Evolutionary conservation across 2,329 filamentous ascomycete species (phyloP).

Genomic region (Fusarium cyanostomum): DNA sequence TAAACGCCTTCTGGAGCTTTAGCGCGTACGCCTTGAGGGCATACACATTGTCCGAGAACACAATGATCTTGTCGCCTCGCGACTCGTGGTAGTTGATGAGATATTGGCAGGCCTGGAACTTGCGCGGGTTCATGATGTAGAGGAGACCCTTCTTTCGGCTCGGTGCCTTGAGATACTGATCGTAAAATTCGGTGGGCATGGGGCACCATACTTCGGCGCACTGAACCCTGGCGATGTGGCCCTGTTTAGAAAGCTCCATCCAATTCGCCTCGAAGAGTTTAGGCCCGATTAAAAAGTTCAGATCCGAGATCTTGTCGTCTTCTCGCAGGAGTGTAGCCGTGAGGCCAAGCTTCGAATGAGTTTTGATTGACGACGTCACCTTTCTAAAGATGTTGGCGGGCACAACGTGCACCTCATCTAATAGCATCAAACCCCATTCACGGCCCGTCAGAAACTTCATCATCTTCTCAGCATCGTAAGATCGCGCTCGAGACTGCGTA

Average conservation of each 20-base stretch:
- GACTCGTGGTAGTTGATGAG: constrained; percentile 98
- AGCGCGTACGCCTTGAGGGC: constrained; percentile 86
- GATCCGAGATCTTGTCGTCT: constrained; percentile 96
- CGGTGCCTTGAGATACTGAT: constrained; percentile 83
- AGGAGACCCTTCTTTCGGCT: constrained; percentile 63
- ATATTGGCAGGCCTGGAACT: constrained; percentile 97
- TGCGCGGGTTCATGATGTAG: constrained; percentile 97
- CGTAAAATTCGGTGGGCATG: constrained; percentile 98
- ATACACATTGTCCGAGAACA: constrained; percentile 98
- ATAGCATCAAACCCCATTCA: constrained; percentile 97
- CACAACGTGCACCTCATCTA: constrained; percentile 98
- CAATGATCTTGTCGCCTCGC: constrained; percentile 95
- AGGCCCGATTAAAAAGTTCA: constrained; percentile 97
- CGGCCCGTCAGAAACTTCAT: constrained; percentile 91
- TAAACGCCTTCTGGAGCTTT: constrained; percentile 86
- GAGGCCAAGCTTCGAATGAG: constrained; percentile 92
- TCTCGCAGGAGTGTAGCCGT: constrained; percentile 95
- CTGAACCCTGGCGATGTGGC: constrained; percentile 95
- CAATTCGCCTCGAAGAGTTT: constrained; percentile 99
- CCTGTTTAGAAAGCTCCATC: constrained; percentile 98
- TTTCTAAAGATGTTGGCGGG: constrained; percentile 96
- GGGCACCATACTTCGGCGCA: constrained; percentile 99
- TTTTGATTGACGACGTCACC: constrained; percentile 91
- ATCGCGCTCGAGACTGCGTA: constrained; percentile 86
- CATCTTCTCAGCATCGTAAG: constrained; percentile 95